phyloP scores from a whole-genome alignment of 1,139 yeast species.

The Protomyces inundatus region DNA sequence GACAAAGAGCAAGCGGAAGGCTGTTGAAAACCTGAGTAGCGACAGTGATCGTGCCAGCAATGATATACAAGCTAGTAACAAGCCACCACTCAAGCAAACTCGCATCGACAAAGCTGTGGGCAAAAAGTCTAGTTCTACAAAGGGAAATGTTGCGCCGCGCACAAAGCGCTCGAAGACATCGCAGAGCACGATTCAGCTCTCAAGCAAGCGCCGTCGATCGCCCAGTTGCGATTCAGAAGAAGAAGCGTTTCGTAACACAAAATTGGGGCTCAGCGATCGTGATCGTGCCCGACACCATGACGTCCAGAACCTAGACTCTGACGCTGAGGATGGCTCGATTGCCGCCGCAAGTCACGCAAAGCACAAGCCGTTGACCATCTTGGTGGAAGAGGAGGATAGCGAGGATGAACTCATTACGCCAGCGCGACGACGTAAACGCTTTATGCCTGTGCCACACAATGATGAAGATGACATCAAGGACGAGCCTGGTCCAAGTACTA shows the following conservation, averaged over 20 bases:
- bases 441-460: neutral
- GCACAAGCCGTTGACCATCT: neutral
- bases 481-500: neutral
- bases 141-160: too few species aligned
- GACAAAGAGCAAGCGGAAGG: neutral
- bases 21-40: too few species aligned
- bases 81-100: too few species aligned
- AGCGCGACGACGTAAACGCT: conserved; percentile 7
- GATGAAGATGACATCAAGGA: neutral
- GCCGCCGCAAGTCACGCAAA: neutral
- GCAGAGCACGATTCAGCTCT: neutral
- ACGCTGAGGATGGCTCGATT: neutral
- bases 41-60: too few species aligned
- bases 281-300: neutral
- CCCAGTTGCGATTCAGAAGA: conserved; percentile 8
- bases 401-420: conserved; percentile 23
- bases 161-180: neutral
- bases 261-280: neutral
- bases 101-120: too few species aligned
- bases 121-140: too few species aligned
- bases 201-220: neutral
- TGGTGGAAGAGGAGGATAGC: neutral
- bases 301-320: neutral
- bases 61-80: too few species aligned
- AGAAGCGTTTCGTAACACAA: conserved; percentile 14